Percentiles rank a stretch among this genome's conserved stretches.
Conservation (phyloP, 495 filamentous ascomycete genomes). For the Neurospora discreta region DNA sequence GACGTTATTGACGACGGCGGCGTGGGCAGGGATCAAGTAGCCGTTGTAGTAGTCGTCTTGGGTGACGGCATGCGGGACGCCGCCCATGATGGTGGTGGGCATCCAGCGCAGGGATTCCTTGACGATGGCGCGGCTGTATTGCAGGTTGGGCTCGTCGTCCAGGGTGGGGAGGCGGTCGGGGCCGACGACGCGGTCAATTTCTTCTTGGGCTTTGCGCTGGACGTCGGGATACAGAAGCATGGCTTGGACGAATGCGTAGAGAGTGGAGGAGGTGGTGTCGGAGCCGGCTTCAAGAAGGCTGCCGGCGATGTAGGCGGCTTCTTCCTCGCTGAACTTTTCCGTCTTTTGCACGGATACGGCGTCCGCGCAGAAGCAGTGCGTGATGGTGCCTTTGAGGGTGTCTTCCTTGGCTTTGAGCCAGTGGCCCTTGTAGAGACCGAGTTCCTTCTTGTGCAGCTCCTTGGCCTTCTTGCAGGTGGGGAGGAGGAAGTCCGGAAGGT, state of each 20-base stretch:
- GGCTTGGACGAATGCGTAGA: constrained; percentile 50
- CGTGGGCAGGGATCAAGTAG: constrained; percentile 40
- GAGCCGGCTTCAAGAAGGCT: constrained; percentile 46
- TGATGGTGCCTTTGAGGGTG: constrained; percentile 18
- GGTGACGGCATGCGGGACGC: constrained; percentile 40
- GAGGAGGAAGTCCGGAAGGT: constrained; percentile 32
- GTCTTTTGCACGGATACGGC: constrained; percentile 26
- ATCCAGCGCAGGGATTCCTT: constrained; percentile 52
- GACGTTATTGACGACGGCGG: constrained; percentile 35
- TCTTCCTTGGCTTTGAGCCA: constrained; percentile 24
- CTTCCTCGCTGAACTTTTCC: constrained; percentile 29
- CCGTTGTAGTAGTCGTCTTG: constrained; percentile 42
- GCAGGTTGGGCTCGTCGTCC: constrained; percentile 39
- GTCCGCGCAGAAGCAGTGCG: constrained; percentile 30
- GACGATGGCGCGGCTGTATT: constrained; percentile 38
- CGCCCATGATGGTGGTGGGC: constrained; percentile 44
- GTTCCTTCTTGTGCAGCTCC: constrained; percentile 20
- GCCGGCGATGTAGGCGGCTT: constrained; percentile 35
- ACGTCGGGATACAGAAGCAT: constrained; percentile 42
- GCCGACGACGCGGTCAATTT: constrained; percentile 44
- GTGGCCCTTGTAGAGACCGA: constrained; percentile 18
- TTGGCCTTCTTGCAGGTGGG: constrained; percentile 17
- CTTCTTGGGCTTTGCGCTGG: constrained; percentile 38
- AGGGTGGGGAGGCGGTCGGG: constrained; percentile 38
- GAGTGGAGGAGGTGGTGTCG: constrained; percentile 40